Base-by-base conservation (phyloP, 1,284 basidiomycete species). In the Ceratobasidium sp. region DNA sequence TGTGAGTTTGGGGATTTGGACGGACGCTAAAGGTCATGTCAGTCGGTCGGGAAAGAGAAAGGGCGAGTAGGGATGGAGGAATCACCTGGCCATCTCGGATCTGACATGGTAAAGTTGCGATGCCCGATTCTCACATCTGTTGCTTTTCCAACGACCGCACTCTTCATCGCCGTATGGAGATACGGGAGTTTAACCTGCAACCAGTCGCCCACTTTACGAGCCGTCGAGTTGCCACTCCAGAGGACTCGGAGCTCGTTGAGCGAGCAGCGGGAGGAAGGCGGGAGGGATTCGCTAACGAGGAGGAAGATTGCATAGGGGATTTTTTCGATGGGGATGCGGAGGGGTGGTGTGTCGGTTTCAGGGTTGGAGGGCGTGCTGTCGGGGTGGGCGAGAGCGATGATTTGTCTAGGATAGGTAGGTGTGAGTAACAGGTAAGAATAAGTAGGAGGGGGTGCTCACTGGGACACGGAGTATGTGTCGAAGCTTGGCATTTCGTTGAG, bases 1-100 rank as follows among this genome's bases (percentile, higher is more conserved):
- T 28, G 51, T 53, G 51, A 53, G 51, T 53, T 28, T 53, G 8
- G 51, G 51, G 23, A 53, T 28, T 30, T 53, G 51, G 23, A 53
- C 25, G 25, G 25, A 8, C 3, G 25, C 51, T 53, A 3, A n/a
- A n/a, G 7, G 11, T 44, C 16, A 14, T 49, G 18, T 9, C n/a
- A 21, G 21, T 49, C 48, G 48, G 21, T 49, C 48, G 48, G 21
- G n/a, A 3, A 21, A 49, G 7, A 5, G 30, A 53, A 11, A 1
- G 6, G 11, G 25, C 23, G 23, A 30, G 51, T n/a, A 11, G 30
- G 30, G 11, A 11, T 12, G n/a, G 25, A 23, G n/a, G n/a, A 21
- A 23, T 11, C 30, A 53, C 51, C n/a, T 8, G 51, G 51, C 51
- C 51, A 53, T 28, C 8, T 53, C 7, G 23, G 51, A 53, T 53